These are phyloP conservation scores for Aspergillus piperis DNA, from an alignment of 2,329 filamentous ascomycete genomes.

Conservation along the genomic window DNA sequence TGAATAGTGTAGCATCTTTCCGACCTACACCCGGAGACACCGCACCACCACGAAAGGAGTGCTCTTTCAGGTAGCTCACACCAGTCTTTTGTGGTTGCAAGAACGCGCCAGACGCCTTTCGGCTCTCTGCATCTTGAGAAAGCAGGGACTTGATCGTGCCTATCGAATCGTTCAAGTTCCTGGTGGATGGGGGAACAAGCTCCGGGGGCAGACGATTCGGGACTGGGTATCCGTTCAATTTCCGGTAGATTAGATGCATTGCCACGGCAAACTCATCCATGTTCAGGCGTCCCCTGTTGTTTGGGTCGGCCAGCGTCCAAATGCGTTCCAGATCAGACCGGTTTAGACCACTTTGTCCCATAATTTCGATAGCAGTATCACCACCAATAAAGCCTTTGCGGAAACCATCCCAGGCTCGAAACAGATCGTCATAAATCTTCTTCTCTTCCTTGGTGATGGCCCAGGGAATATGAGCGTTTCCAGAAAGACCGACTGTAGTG, in stretches of 20 bases:
- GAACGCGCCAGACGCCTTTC: constrained; percentile 86
- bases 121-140: constrained; percentile 81
- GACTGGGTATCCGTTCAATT: constrained; percentile 91
- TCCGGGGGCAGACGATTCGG: constrained; percentile 86
- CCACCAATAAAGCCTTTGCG: constrained; percentile 90
- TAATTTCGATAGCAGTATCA: constrained; percentile 92
- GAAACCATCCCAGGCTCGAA: constrained; percentile 95
- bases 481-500: constrained; percentile 82
- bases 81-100: constrained; percentile 93
- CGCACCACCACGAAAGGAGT: constrained; percentile 76
- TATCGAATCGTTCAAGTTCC: constrained; percentile 90
- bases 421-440: constrained; percentile 90
- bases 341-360: constrained; percentile 91
- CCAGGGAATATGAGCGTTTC: constrained; percentile 96
- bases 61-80: constrained; percentile 96
- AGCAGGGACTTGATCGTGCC: constrained; percentile 89
- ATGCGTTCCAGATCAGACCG: constrained; percentile 87
- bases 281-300: constrained; percentile 91
- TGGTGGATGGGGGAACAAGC: constrained; percentile 88
- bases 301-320: constrained; percentile 91
- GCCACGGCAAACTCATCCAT: constrained; percentile 97
- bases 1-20: constrained; percentile 95
- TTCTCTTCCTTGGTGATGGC: constrained; percentile 99
- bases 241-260: constrained; percentile 98
- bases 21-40: constrained; percentile 62